Base-by-base conservation (phyloP, 2,329 filamentous ascomycete genomes). In the Neonectria neomacrospora region DNA sequence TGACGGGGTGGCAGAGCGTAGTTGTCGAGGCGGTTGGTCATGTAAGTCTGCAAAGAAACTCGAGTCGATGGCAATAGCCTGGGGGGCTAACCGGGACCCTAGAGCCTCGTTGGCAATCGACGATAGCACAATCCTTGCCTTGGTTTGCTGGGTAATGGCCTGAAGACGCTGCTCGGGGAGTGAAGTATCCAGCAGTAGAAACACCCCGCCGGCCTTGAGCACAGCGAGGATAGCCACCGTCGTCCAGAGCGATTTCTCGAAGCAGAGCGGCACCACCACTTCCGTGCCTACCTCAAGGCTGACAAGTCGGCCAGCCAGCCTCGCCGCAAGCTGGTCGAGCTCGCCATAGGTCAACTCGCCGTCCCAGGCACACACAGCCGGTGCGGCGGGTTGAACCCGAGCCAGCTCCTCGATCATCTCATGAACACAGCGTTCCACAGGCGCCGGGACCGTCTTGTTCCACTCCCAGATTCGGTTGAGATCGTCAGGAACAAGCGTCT, bases 341-440 rank as follows among this genome's bases (percentile, higher is more conserved):
- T 83, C 75, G 37, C 70, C 58, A 59, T 82, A 83, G 7, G 80
- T 80, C 58, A 82, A 76, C 42, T 74, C 26, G 41, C 62, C 73
- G 44, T 74, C 71, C 73, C 70, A 75, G 11, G 71, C 66, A 45
- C 58, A 71, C 23, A 75, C 54, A 3, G 72, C 73, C n/a, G 56
- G 51, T 5, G 66, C 66, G 26, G 50, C 16, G 5, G 68, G 72
- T 22, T 61, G 59, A 12, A 61, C 57, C 23, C 51, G 42, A 3
- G 61, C 68, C 20, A 56, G 50, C 14, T 64, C 61, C 22, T 48
- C 14, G 18, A 69, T 59, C 22, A 67, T 34, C 20, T 67, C 63
- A 34, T 74, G 71, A 11, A 71, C 64, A 45, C 70, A 70, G 9
- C 61, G 41, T 18, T 75, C 61, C 12, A 70, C 63, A 1, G 65